Conservation (phyloP, 176 grass and related monocot species). For the Oryza nivara region DNA sequence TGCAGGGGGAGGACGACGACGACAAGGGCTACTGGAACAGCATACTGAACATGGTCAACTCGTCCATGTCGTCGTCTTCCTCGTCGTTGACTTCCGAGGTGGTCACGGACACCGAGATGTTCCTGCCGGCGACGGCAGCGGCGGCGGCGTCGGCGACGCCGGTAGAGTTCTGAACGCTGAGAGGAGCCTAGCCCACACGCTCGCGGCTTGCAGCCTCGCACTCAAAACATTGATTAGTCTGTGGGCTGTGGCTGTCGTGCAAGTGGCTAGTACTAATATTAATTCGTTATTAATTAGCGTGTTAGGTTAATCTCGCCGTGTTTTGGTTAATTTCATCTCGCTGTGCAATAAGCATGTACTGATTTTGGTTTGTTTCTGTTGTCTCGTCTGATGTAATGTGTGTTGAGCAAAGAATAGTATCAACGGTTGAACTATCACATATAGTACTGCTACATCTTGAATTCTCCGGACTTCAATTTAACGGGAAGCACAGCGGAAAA, state of each 20-base stretch:
- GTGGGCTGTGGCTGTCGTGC: background rate
- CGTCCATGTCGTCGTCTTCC: constrained; percentile 51
- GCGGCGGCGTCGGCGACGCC: constrained; percentile 17
- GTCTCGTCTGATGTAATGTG: constrained; percentile 7
- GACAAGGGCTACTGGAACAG: constrained; percentile 72
- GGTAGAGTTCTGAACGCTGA: constrained; percentile 34
- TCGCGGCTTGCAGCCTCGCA: background rate
- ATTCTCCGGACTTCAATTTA: background rate
- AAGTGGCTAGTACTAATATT: constrained; percentile 30
- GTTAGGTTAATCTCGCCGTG: constrained; percentile 20
- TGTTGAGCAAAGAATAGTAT: background rate
- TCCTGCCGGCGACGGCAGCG: constrained; percentile 8
- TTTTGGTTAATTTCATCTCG: background rate
- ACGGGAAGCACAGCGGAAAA: too few species aligned
- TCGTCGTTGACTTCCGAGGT: constrained; percentile 36
- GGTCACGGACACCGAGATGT: constrained; percentile 24
- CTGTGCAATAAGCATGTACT: constrained; percentile 43
- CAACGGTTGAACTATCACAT: constrained; percentile 7
- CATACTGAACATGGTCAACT: constrained; percentile 65
- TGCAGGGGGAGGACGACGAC: constrained; percentile 34
- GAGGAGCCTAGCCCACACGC: background rate
- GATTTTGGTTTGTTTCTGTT: background rate
- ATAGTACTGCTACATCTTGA: too few species aligned
- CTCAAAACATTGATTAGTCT: background rate
- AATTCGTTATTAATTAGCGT: background rate